Percentiles rank a stretch among this genome's conserved stretches.
Conservation (phyloP, 108 stramenopile species). For the Skeletonema menzelii region DNA sequence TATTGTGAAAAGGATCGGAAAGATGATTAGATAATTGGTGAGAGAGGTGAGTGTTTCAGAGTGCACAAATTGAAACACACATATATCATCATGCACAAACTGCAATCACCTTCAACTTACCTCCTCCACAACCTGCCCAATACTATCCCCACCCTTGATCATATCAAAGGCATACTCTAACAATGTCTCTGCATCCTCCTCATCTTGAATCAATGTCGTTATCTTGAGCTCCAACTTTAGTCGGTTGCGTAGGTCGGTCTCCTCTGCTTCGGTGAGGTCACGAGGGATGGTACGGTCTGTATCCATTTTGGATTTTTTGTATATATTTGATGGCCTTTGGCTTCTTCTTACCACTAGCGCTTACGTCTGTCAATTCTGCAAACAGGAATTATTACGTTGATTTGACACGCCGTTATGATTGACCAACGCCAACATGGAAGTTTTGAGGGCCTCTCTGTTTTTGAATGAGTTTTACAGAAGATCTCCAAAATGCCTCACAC, state of each 20-base stretch:
- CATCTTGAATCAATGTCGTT: slow-evolving; percentile 3
- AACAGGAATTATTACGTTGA: no score
- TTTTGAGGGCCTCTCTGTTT: no score
- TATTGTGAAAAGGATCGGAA: neutral
- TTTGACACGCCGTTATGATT: no score
- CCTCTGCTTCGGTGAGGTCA: neutral
- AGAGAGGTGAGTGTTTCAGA: neutral
- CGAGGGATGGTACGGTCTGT: neutral
- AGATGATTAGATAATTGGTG: neutral
- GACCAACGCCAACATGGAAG: neutral
- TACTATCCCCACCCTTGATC: neutral
- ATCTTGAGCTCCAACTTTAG: neutral
- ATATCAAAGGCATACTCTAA: slow-evolving; percentile 7
- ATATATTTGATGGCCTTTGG: no score
- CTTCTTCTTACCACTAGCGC: no score
- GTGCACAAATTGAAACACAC: neutral
- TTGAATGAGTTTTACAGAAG: no score
- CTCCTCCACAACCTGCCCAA: slow-evolving; percentile 2
- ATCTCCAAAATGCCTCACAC: no score
- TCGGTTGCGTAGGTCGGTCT: neutral
- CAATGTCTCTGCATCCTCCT: neutral
- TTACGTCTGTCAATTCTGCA: neutral
- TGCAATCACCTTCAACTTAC: neutral
- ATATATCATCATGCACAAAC: neutral
- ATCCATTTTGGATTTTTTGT: neutral